Conservation (phyloP, 352 stramenopile species). For the Globisporangium emineosum region DNA sequence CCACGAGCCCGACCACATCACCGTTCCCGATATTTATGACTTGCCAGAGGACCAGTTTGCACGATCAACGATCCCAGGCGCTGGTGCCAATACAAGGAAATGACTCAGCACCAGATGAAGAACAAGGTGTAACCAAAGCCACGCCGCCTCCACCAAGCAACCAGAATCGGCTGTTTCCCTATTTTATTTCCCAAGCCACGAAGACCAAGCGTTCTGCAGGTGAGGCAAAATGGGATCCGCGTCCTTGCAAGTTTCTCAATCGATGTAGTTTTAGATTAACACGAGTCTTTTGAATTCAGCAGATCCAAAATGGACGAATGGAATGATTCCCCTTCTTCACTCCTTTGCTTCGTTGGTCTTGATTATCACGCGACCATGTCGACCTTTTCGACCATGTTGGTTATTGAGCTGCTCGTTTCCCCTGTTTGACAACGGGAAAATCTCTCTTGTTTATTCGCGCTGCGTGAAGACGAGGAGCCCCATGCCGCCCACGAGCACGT, state of each 20-base stretch:
- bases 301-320: not conserved
- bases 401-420: not conserved
- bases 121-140: not conserved
- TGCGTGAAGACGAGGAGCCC: constrained; percentile 80
- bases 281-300: not conserved
- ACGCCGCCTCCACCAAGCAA: too few species aligned
- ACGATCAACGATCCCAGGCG: not conserved
- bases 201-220: not conserved
- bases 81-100: not conserved
- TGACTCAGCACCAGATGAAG: not conserved
- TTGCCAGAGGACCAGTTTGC: not conserved
- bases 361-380: not conserved
- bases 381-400: not conserved
- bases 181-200: not conserved
- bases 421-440: not conserved
- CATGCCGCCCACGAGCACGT: constrained; percentile 75
- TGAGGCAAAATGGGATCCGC: too few species aligned
- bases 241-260: too few species aligned
- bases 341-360: not conserved
- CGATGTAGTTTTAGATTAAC: not conserved
- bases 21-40: constrained; percentile 75
- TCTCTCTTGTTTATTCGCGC: constrained; percentile 47
- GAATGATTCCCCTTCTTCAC: not conserved
- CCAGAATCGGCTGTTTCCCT: not conserved
- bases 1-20: constrained; percentile 68